Evolutionary conservation across 345 rosid species (phyloP), one percentile per base, ranked within the genome.

Genomic region (Zanthoxylum bungeanum): DNA sequence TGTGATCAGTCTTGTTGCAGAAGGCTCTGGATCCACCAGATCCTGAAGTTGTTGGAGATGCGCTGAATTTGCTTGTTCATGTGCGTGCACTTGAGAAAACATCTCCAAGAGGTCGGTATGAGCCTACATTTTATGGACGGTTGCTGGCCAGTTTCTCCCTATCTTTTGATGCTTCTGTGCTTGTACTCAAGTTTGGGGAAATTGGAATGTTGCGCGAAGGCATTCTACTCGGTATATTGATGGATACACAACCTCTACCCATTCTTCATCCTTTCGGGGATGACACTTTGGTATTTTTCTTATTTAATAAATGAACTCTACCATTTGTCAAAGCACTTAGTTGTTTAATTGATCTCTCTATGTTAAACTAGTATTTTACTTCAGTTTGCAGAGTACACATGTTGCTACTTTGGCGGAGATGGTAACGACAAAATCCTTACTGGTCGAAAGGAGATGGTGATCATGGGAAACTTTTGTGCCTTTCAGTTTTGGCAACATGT

Each of bases 1-100:
- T 75, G 78, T n/a, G 78, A 37, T 72, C 77, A 91, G 97, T 63
- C 66, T 75, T 94, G 84, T 79, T 90, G 87, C 93, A 84, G 87
- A 94, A 91, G 84, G 87, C 89, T 77, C 68, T 94, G 87, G 97
- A 92, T 85, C 87, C 93, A 57, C 98, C 98, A n/a, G 69, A 74
- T 71, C 79, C 91, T 36, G 85, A 80, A 60, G 88, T 91, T 74
- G 76, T 91, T 77, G 89, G 86, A 73, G 95, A 90, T 69, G 97
- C 98, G 68, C 73, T 91, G 69, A 74, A 75, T 77, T 70, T 90
- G 83, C 92, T 94, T 58, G 70, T 85, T 73, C 83, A 80, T 55
- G 78, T 84, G 70, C 75, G 73, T 12, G 96, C 97, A 76, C 53
- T 94, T 69, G 78, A 73, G 62, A 86, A 77, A 80, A 60, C 72